These are phyloP conservation scores for Colletotrichum plurivorum DNA, from an alignment of 2,329 filamentous ascomycete genomes.

Conservation along the genomic window DNA sequence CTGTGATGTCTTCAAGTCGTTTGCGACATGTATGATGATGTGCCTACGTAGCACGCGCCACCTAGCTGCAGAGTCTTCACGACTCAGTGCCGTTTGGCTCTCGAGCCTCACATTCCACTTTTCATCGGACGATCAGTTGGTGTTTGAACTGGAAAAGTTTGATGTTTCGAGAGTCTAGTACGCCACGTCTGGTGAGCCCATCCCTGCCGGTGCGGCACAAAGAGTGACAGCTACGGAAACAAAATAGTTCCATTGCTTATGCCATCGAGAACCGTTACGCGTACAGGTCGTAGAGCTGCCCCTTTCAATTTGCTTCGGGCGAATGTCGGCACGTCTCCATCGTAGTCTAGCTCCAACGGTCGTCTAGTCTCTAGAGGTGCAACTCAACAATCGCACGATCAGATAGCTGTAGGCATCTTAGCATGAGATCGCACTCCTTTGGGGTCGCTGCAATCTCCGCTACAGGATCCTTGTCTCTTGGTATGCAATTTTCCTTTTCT, in stretches of 20 bases:
- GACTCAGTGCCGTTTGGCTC: not conserved
- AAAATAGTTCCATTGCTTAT: slow-evolving; percentile 1
- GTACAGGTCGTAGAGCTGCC: not conserved
- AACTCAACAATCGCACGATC: not conserved
- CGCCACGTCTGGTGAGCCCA: not conserved
- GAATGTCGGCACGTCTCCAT: no score
- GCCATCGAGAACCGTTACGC: not conserved
- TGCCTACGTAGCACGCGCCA: no score
- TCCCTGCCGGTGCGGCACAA: slow-evolving; percentile 2
- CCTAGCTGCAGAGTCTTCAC: not conserved
- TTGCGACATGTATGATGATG: no score
- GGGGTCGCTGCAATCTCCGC: not conserved
- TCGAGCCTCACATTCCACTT: not conserved
- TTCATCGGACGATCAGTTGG: not conserved
- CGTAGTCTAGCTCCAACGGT: no score
- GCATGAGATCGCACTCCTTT: not conserved
- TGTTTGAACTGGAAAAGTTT: slow-evolving; percentile 21
- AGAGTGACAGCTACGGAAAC: not conserved
- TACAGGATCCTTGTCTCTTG: not conserved
- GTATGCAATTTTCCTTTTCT: no score
- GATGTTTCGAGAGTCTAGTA: slow-evolving; percentile 26
- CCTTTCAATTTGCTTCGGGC: not conserved
- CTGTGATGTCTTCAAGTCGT: no score
- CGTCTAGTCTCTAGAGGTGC: no score
- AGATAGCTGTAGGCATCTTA: not conserved